Evolutionary conservation across 2,329 filamentous ascomycete species (phyloP).

Genomic region (Amauroascus niger): DNA sequence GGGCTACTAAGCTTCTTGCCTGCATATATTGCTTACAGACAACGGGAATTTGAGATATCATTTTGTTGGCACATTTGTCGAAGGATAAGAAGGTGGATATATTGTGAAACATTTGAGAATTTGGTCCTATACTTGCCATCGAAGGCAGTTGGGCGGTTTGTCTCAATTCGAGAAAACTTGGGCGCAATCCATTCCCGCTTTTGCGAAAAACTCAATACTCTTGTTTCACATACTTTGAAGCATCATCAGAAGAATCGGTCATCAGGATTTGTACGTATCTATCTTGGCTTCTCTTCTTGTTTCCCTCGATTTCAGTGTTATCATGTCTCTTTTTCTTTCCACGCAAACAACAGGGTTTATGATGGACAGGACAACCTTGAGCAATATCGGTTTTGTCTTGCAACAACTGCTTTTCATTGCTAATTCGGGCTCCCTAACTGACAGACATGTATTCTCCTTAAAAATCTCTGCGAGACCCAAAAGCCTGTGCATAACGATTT

Average conservation of each 20-base stretch:
- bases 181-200: conserved; percentile 13
- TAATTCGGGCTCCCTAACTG: conserved; percentile 31
- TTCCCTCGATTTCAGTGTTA: conserved; percentile 5
- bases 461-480: conserved; percentile 23
- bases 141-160: conserved; percentile 21
- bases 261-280: conserved; percentile 21
- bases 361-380: not conserved
- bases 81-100: conserved; percentile 7
- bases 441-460: conserved; percentile 39
- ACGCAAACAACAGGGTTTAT: not conserved
- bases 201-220: conserved; percentile 11
- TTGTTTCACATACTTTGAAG: conserved; percentile 11
- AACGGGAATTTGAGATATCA: conserved; percentile 6
- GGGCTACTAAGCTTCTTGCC: conserved; percentile 1
- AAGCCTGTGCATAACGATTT: conserved; percentile 34
- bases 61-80: conserved; percentile 14
- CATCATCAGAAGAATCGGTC: conserved; percentile 10
- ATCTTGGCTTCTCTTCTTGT: conserved; percentile 17
- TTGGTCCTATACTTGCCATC: conserved; percentile 22
- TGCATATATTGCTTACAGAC: conserved; percentile 1
- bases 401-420: conserved; percentile 20
- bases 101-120: conserved; percentile 11
- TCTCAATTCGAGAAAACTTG: conserved; percentile 15
- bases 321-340: not conserved
- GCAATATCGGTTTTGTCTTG: not conserved